Conservation (phyloP, 2,329 filamentous ascomycete genomes). For the Westerdykella aurantiaca region DNA sequence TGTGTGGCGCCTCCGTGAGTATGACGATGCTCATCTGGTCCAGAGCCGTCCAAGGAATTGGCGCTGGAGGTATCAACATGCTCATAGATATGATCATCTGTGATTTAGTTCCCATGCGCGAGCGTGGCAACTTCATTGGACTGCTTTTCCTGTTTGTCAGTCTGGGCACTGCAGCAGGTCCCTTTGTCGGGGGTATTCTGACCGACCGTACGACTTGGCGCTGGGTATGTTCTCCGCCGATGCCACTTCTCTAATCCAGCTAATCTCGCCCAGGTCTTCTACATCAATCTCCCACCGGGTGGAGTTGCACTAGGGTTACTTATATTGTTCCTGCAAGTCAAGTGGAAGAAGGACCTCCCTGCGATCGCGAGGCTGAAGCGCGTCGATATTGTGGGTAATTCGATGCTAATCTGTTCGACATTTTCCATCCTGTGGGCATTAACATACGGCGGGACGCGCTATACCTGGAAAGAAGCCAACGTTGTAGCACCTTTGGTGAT, state of each 20-base stretch:
- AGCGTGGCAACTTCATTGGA: slow-evolving; percentile 40
- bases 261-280: not conserved
- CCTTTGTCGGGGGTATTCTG: slow-evolving; percentile 2
- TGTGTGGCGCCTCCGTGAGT: slow-evolving; percentile 46
- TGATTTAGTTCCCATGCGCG: slow-evolving; percentile 45
- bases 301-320: no score
- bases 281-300: no score
- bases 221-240: no score
- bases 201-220: no score
- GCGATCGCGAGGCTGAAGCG: slow-evolving; percentile 15
- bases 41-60: slow-evolving; percentile 52
- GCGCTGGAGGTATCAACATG: slow-evolving; percentile 43
- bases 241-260: no score
- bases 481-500: slow-evolving; percentile 43
- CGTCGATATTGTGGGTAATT: slow-evolving; percentile 43
- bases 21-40: slow-evolving; percentile 49
- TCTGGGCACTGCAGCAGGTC: not conserved
- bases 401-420: slow-evolving; percentile 38
- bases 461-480: slow-evolving; percentile 40
- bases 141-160: not conserved
- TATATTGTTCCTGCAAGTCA: no score
- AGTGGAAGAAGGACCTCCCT: slow-evolving; percentile 5
- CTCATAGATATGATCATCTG: slow-evolving; percentile 47
- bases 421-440: slow-evolving; percentile 39
- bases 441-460: slow-evolving; percentile 38